Conservation (phyloP, 1,284 basidiomycete genomes). For the Moniliella sp. region DNA sequence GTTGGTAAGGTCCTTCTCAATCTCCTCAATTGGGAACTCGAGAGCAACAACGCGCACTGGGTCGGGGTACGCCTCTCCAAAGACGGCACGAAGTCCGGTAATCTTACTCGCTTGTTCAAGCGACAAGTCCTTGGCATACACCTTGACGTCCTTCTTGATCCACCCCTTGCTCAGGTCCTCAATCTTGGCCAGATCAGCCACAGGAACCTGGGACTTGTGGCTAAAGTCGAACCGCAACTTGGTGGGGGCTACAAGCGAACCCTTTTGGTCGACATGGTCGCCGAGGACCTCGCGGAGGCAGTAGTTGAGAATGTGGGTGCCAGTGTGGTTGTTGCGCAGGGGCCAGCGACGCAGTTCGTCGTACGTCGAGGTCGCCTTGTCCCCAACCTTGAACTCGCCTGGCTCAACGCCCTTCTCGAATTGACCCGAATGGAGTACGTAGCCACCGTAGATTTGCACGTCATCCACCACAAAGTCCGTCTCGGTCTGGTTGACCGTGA, state of each 20-base stretch:
- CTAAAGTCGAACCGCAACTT: constrained; percentile 97
- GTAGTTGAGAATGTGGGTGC: constrained; percentile 92
- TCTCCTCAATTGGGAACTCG: constrained; percentile 66
- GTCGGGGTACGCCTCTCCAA: constrained; percentile 91
- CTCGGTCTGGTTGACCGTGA: constrained; percentile 72
- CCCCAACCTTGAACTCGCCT: constrained; percentile 48
- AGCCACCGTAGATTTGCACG: constrained; percentile 66
- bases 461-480: constrained; percentile 86
- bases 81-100: constrained; percentile 78
- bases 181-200: constrained; percentile 57
- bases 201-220: constrained; percentile 64
- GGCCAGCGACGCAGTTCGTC: constrained; percentile 70
- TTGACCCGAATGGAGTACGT: constrained; percentile 68
- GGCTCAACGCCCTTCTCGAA: constrained; percentile 63
- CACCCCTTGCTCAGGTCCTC: constrained; percentile 65
- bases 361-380: constrained; percentile 49
- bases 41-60: constrained; percentile 84
- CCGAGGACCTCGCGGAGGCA: constrained; percentile 74
- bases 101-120: constrained; percentile 67
- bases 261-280: constrained; percentile 91
- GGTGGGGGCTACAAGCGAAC: constrained; percentile 78
- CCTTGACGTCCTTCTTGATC: constrained; percentile 69
- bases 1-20: constrained; percentile 61
- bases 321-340: constrained; percentile 89
- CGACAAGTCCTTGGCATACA: constrained; percentile 66